Evolutionary conservation across 805 yeast genomes (phyloP).

Genomic region (Lachancea dasiensis): DNA sequence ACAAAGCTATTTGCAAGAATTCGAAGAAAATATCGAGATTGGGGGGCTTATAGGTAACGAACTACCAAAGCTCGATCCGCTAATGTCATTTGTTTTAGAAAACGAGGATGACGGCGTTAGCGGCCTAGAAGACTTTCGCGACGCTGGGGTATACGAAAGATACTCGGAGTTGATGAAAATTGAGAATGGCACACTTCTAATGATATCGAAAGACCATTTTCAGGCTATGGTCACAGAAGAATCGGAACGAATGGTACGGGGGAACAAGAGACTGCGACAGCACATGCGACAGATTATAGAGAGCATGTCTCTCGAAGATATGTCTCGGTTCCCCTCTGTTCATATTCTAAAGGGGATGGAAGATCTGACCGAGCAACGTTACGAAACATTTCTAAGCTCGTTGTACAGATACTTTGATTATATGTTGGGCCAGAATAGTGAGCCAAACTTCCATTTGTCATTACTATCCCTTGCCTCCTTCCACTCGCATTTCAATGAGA

Average conservation of each 20-base stretch:
- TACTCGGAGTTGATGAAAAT: not conserved
- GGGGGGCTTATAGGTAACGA: not conserved
- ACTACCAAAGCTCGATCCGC: conserved; percentile 3
- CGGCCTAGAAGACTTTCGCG: conserved; percentile 1
- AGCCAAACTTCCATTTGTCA: conserved; percentile 70
- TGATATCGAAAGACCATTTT: conserved; percentile 19
- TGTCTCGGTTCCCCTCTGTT: conserved; percentile 24
- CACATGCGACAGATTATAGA: conserved; percentile 2
- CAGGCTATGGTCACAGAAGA: conserved; percentile 23
- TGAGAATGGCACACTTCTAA: not conserved
- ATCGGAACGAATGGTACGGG: conserved; percentile 5
- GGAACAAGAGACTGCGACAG: not conserved
- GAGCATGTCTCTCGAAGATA: conserved; percentile 18
- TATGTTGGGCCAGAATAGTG: conserved; percentile 60
- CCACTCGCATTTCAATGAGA: conserved; percentile 62
- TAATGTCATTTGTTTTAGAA: conserved; percentile 5
- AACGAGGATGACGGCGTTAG: not conserved
- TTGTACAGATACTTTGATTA: conserved; percentile 64
- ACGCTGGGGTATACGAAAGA: conserved; percentile 1
- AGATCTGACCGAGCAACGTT: conserved; percentile 13
- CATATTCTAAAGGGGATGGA: conserved; percentile 22
- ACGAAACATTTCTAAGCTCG: conserved; percentile 41
- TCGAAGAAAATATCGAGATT: not conserved
- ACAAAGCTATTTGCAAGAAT: conserved; percentile 1
- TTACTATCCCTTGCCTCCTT: conserved; percentile 64